Percentiles rank a stretch among this genome's conserved stretches.
Evolutionary conservation across 176 grass and related monocot genomes (phyloP).

Genomic region (Carex kokanica): DNA sequence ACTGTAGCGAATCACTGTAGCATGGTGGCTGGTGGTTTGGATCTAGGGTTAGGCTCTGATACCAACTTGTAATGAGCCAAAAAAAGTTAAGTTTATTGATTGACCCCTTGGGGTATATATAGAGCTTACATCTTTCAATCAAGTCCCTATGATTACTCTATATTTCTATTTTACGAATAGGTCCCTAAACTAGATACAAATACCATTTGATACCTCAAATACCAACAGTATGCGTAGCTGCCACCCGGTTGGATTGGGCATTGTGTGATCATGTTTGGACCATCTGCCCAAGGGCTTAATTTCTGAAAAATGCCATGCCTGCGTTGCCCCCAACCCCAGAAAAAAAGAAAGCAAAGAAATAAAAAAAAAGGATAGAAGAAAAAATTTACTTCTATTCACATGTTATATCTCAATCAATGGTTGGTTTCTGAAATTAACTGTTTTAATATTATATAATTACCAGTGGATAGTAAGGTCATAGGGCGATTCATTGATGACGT

Average conservation of each 20-base stretch:
- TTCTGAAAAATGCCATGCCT: conserved; percentile 67
- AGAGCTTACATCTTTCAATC: too few relatives aligned
- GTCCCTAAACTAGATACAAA: too few relatives aligned
- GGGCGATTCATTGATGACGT: conserved; percentile 48
- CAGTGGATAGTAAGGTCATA: conserved; percentile 63
- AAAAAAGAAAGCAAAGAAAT: background rate
- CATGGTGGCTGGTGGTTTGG: too few relatives aligned
- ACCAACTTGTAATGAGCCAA: too few relatives aligned
- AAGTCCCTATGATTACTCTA: too few relatives aligned
- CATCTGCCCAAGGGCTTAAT: conserved; percentile 46
- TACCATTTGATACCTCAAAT: too few relatives aligned
- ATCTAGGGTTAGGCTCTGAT: too few relatives aligned
- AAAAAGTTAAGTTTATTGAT: too few relatives aligned
- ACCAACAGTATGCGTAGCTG: conserved; percentile 39
- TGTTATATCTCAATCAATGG: background rate
- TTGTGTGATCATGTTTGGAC: conserved; percentile 61
- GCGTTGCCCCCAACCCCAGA: background rate
- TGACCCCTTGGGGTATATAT: too few relatives aligned
- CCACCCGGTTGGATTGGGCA: conserved; percentile 51
- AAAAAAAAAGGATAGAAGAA: background rate
- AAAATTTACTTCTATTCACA: background rate
- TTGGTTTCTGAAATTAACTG: background rate
- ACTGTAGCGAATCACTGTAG: too few relatives aligned
- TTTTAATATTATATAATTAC: background rate
- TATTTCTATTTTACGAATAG: too few relatives aligned